Evolutionary conservation across 345 rosid genomes (phyloP).

Genomic region (Noccaea caerulescens): DNA sequence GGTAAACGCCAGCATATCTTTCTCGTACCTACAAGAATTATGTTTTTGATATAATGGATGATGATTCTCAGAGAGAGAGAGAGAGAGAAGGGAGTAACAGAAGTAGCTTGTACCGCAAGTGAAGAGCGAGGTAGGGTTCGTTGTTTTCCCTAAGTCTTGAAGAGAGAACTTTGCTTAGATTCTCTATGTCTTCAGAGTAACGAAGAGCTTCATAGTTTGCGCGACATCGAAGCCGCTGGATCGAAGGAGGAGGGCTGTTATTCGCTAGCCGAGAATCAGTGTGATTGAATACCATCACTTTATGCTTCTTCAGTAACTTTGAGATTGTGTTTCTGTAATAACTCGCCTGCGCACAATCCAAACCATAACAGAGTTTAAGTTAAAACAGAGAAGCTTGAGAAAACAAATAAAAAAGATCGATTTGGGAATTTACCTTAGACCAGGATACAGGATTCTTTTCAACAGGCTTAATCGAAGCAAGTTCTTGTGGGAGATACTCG

Average conservation of each 20-base stretch:
- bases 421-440: constrained; percentile 57
- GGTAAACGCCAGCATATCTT: constrained; percentile 83
- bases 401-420: neutral
- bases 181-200: constrained; percentile 50
- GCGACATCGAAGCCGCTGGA: constrained; percentile 72
- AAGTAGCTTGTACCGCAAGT: constrained; percentile 54
- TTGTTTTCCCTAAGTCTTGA: constrained; percentile 50
- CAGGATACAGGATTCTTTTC: constrained; percentile 63
- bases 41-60: neutral
- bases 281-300: constrained; percentile 62
- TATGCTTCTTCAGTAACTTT: constrained; percentile 50
- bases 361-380: constrained; percentile 26
- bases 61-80: neutral
- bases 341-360: constrained; percentile 47
- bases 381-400: neutral
- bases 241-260: constrained; percentile 55
- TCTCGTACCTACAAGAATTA: constrained; percentile 60
- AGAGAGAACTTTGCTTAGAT: constrained; percentile 56
- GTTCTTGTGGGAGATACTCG: constrained; percentile 54
- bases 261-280: constrained; percentile 70
- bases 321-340: constrained; percentile 56
- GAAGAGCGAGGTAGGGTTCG: constrained; percentile 66
- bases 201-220: constrained; percentile 70
- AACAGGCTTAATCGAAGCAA: constrained; percentile 48
- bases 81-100: neutral